A percentile compares a stretch with the other conserved stretches of the same genome.
These are phyloP conservation scores for Cryptococcus sp. DNA, from an alignment of 1,284 basidiomycete species.

Conservation along the genomic window DNA sequence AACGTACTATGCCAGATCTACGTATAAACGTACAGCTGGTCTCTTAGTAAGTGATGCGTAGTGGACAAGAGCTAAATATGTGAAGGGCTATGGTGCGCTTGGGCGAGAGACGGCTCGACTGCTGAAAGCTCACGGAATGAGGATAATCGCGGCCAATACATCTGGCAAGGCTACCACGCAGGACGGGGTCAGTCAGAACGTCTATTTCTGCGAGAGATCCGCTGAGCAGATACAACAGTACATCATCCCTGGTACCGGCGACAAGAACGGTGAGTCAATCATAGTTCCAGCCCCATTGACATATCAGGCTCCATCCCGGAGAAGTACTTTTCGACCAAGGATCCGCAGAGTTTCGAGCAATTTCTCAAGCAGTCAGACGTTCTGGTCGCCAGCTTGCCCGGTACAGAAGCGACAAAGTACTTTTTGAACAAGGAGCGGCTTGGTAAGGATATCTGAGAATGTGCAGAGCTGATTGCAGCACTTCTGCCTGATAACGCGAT, in stretches of 20 bases:
- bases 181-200: constrained; percentile 34
- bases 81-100: constrained; percentile 41
- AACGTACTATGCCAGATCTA: constrained; percentile 33
- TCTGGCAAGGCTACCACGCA: constrained; percentile 37
- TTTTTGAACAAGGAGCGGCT: constrained; percentile 43
- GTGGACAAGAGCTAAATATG: neutral
- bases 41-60: constrained; percentile 35
- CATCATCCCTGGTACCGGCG: constrained; percentile 46
- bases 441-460: constrained; percentile 26
- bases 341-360: constrained; percentile 32
- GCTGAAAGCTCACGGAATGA: constrained; percentile 43
- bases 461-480: constrained; percentile 15
- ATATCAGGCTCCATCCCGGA: constrained; percentile 43
- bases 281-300: neutral
- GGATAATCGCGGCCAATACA: constrained; percentile 50
- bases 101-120: constrained; percentile 47
- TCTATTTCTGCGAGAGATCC: neutral
- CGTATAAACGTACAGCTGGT: constrained; percentile 43
- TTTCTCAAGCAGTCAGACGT: constrained; percentile 49
- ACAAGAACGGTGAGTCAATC: constrained; percentile 35
- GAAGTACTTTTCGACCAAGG: constrained; percentile 45
- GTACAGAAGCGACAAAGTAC: constrained; percentile 39
- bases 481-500: constrained; percentile 39
- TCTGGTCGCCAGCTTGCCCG: constrained; percentile 45
- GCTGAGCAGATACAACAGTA: constrained; percentile 24